A percentile compares a stretch with the other conserved stretches of the same genome.
Evolutionary conservation across 169 alveolate genomes (phyloP).

Genomic region (Hepatocystis sp.): DNA sequence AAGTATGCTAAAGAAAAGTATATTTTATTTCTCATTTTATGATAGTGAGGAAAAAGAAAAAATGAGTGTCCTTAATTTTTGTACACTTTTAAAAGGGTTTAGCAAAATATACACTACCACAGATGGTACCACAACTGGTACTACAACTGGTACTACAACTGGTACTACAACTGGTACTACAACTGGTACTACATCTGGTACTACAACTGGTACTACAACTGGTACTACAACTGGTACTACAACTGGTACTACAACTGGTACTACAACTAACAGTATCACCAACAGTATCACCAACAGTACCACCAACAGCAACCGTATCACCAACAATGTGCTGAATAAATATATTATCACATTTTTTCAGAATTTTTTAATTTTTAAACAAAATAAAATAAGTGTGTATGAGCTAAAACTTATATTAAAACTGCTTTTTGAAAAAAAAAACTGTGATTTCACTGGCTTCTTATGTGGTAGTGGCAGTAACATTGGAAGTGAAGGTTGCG

Average conservation of each 20-base stretch:
- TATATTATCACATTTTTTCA: slow-evolving; percentile 13
- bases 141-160: no score
- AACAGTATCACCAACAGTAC: no score
- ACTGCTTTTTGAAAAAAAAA: slow-evolving; percentile 15
- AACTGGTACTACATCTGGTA: no score
- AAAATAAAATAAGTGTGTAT: slow-evolving; percentile 17
- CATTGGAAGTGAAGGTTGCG: no score
- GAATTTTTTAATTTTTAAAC: slow-evolving; percentile 10
- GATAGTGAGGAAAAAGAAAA: slow-evolving; percentile 1
- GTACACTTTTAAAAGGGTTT: slow-evolving; percentile 37
- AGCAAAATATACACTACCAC: slow-evolving; percentile 12
- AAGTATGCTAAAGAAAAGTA: slow-evolving; percentile 24
- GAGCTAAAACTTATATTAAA: slow-evolving; percentile 29
- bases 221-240: no score
- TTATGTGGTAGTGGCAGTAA: slow-evolving; percentile 7
- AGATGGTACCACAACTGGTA: no score
- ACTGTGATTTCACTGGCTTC: slow-evolving; percentile 1
- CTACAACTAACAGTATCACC: no score
- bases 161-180: no score
- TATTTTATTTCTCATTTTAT: slow-evolving; percentile 11
- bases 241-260: no score
- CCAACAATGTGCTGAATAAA: slow-evolving; percentile 25
- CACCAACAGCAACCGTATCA: no score
- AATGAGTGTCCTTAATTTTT: slow-evolving; percentile 29
- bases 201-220: no score